These are phyloP conservation scores for Coniochaeta ligniaria DNA, from an alignment of 2,329 filamentous ascomycete genomes.

Conservation along the genomic window DNA sequence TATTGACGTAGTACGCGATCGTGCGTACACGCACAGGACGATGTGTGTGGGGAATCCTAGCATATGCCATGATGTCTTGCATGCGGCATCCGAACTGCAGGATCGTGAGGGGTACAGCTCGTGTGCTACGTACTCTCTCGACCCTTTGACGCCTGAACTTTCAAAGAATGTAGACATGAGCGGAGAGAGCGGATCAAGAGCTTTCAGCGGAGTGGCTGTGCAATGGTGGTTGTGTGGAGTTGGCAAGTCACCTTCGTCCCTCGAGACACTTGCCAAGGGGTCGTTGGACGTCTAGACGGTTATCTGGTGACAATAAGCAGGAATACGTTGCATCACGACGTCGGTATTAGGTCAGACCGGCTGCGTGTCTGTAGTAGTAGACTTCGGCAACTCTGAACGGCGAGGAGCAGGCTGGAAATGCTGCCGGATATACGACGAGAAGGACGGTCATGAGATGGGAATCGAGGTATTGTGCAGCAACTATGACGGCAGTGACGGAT, in stretches of 20 bases:
- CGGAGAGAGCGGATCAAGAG: not conserved
- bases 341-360: not conserved
- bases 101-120: constrained; percentile 1
- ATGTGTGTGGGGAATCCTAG: not conserved
- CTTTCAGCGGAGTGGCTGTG: not conserved
- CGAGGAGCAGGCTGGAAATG: not conserved
- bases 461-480: not conserved
- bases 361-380: not conserved
- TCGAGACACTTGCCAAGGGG: not conserved
- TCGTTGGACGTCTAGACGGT: not conserved
- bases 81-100: not conserved
- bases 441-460: not conserved
- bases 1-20: not conserved
- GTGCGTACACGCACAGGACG: not conserved
- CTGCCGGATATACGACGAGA: not conserved
- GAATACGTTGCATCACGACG: not conserved
- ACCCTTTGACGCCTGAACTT: not conserved
- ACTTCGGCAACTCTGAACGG: not conserved
- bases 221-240: not conserved
- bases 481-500: not conserved
- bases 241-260: not conserved
- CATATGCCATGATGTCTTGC: not conserved
- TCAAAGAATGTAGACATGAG: not conserved
- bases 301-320: not conserved
- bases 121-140: not conserved